Base-by-base conservation (phyloP, 768 basidiomycete genomes). In the Suillus luteus region DNA sequence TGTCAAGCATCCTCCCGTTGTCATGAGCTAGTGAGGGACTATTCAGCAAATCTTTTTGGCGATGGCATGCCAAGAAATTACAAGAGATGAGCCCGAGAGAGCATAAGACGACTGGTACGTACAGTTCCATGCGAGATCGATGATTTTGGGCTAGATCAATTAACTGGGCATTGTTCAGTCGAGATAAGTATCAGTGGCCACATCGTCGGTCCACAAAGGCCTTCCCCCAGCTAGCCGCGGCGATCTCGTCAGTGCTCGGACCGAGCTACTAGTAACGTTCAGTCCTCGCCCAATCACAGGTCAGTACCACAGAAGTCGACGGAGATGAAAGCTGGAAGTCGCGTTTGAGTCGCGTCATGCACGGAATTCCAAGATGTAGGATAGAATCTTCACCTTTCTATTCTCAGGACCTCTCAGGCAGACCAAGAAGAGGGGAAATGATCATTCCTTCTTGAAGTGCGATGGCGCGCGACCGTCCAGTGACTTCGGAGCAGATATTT, bases 321-420 rank as follows among this genome's bases (percentile, higher is more conserved):
- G 51, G 27, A 52, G 51, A 52, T 52, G 51, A 31, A 52, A 52
- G 51, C 27, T 52, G 51, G 51, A 52, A 52, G 51, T 52, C 31
- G 51, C 5, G 17, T 52, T 33, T 19, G 27, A 52, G 51, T 52
- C 17, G 51, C 51, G 10, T 52, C 51, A 52, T 31, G 27, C 51
- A 52, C 9, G 15, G 15, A 52, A 19, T 52, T 8, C 27, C 17
- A 33, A 17, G 51, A 52, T 3, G 27, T 19, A 31, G 10, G 27
- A 33, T 19, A 33, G 17, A 52, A 52, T 33, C 9, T 31, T 52
- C 31, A 19, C 51, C 51, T 52, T 52, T 52, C 9, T 52, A 52
- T 19, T 52, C 31, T 52, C 31, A 52, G 15, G 17, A 52, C 27
- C 17, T 52, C 27, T 52, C 11, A 15, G 14, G 14, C 14, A 27